Evolutionary conservation across 805 yeast genomes (phyloP).

Genomic region (Tetrapisispora iriomotensis): DNA sequence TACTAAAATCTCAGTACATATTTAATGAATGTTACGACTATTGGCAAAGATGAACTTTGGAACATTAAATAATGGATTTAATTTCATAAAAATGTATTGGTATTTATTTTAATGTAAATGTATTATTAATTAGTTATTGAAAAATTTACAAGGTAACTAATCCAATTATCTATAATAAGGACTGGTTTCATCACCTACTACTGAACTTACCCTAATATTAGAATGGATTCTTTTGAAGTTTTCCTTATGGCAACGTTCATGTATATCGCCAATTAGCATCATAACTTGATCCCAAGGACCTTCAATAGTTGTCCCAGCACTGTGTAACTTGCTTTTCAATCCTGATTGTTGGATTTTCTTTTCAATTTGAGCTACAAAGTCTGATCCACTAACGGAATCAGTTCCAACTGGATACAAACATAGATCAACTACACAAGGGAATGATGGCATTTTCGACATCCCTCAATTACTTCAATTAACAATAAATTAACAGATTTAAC

Average conservation of each 20-base stretch:
- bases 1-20: no score
- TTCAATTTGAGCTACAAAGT: slow-evolving; percentile 66
- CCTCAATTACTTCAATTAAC: no score
- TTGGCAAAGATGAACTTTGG: no score
- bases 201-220: slow-evolving; percentile 78
- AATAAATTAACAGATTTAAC: no score
- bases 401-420: slow-evolving; percentile 87
- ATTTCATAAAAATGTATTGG: neutral
- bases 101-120: neutral
- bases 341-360: slow-evolving; percentile 49
- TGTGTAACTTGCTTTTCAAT: slow-evolving; percentile 61
- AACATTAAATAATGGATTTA: neutral
- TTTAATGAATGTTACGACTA: no score
- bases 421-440: slow-evolving; percentile 76
- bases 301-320: slow-evolving; percentile 85
- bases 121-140: neutral
- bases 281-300: slow-evolving; percentile 88
- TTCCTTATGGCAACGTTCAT: slow-evolving; percentile 55
- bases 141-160: neutral
- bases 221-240: slow-evolving; percentile 76
- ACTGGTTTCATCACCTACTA: slow-evolving; percentile 42
- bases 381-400: slow-evolving; percentile 64
- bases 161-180: neutral
- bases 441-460: slow-evolving; percentile 3
- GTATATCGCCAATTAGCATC: slow-evolving; percentile 67